phyloP scores from a whole-genome alignment of 2,329 filamentous ascomycete genomes.

The Incumbomyces lentus region DNA sequence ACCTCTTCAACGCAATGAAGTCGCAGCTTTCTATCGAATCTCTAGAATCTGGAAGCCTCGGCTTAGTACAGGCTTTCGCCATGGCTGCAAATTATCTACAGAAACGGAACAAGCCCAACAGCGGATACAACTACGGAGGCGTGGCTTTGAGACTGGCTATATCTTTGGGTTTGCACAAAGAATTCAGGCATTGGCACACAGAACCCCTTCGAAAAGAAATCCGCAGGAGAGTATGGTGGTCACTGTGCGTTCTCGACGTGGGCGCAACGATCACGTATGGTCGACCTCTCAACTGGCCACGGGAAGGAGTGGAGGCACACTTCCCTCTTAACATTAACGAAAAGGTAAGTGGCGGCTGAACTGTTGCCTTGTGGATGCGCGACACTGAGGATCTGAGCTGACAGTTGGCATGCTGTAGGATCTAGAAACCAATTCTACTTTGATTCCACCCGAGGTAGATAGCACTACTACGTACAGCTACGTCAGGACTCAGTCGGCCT shows the following conservation, averaged over 20 bases:
- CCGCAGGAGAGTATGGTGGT: constrained; percentile 24
- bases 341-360: constrained; percentile 8
- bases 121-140: constrained; percentile 43
- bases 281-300: constrained; percentile 37
- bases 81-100: constrained; percentile 43
- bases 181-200: constrained; percentile 39
- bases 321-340: constrained; percentile 16
- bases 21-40: constrained; percentile 28
- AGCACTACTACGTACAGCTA: constrained; percentile 35
- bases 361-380: not conserved
- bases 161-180: constrained; percentile 41
- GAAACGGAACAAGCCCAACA: constrained; percentile 42
- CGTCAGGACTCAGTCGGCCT: constrained; percentile 32
- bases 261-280: constrained; percentile 43
- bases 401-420: constrained; percentile 12
- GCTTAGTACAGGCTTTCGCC: constrained; percentile 37
- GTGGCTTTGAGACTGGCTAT: constrained; percentile 42
- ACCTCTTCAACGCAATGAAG: constrained; percentile 39
- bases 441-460: constrained; percentile 28
- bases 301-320: constrained; percentile 24
- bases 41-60: constrained; percentile 40
- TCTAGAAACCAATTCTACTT: constrained; percentile 26
- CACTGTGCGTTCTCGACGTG: constrained; percentile 19
- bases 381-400: not conserved
- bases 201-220: constrained; percentile 34